These are phyloP conservation scores for Paramecium pentaurelia DNA, from an alignment of 73 alveolate species.

Conservation along the genomic window DNA sequence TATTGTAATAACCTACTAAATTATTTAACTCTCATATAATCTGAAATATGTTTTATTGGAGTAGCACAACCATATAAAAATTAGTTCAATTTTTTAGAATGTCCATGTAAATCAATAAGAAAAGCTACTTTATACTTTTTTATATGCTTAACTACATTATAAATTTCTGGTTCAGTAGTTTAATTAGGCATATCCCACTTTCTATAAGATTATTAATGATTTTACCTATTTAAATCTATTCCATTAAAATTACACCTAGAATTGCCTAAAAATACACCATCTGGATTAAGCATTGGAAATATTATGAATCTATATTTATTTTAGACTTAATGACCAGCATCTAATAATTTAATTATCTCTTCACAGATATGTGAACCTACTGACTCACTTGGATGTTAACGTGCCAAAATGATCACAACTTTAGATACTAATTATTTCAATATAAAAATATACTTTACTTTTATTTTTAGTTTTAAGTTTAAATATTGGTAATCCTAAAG, in stretches of 20 bases:
- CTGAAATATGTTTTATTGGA: conserved; percentile 20
- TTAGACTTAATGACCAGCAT: conserved; percentile 16
- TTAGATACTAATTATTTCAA: conserved; percentile 33
- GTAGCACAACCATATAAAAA: conserved; percentile 13
- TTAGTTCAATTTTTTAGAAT: conserved; percentile 12
- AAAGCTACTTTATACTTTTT: conserved; percentile 2
- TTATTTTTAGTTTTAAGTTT: neutral
- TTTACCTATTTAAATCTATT: conserved; percentile 32
- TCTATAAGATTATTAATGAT: neutral
- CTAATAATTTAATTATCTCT: conserved; percentile 35
- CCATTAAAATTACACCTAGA: conserved; percentile 52
- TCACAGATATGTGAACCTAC: conserved; percentile 64
- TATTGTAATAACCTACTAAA: neutral
- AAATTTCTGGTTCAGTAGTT: neutral
- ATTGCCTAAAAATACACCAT: conserved; percentile 57
- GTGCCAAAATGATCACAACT: conserved; percentile 70
- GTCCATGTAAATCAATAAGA: conserved; percentile 57
- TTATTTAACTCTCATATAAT: neutral
- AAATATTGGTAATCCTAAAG: conserved; percentile 1
- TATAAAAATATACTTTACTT: neutral
- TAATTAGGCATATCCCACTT: conserved; percentile 37
- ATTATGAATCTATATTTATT: neutral
- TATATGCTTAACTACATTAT: neutral
- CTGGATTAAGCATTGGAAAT: conserved; percentile 54
- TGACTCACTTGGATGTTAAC: conserved; percentile 87